These are phyloP conservation scores for Yamadazyma conglobata DNA, from an alignment of 1,139 yeast species.

Conservation along the genomic window DNA sequence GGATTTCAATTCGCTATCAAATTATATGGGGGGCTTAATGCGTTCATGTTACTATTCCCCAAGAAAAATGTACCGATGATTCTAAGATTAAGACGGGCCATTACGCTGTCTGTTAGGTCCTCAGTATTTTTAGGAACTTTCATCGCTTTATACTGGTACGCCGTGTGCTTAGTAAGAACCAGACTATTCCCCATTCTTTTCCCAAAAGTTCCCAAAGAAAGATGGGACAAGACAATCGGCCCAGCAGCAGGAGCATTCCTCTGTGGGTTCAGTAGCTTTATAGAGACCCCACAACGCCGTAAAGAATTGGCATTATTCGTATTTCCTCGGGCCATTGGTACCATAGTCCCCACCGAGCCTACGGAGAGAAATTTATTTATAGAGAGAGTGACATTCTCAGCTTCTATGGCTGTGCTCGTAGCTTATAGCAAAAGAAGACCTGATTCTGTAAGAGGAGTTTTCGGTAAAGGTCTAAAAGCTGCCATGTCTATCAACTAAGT, in stretches of 20 bases:
- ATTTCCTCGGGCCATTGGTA: conserved; percentile 37
- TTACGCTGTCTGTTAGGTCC: conserved; percentile 26
- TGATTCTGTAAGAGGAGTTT: conserved; percentile 31
- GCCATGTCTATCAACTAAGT: conserved; percentile 13
- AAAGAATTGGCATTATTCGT: conserved; percentile 40
- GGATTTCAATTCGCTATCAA: conserved; percentile 34
- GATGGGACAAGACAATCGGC: conserved; percentile 30
- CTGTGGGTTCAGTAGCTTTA: conserved; percentile 34
- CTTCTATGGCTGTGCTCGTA: conserved; percentile 33
- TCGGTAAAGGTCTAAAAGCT: conserved; percentile 28
- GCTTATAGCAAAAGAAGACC: conserved; percentile 29
- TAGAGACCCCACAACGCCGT: conserved; percentile 32
- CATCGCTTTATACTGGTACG: conserved; percentile 35
- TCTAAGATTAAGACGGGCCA: conserved; percentile 20
- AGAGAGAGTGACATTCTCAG: conserved; percentile 29
- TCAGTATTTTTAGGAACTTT: conserved; percentile 33
- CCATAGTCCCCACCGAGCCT: conserved; percentile 28
- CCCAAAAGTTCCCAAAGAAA: conserved; percentile 24
- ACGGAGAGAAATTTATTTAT: conserved; percentile 23
- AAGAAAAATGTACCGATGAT: conserved; percentile 17
- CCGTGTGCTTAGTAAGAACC: conserved; percentile 33
- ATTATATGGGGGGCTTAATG: conserved; percentile 32
- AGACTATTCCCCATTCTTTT: conserved; percentile 28
- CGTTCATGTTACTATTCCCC: conserved; percentile 29
- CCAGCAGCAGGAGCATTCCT: conserved; percentile 29